These are phyloP conservation scores for Sphagnum contortum DNA, from an alignment of 225 moss, liverwort and hornwort genomes.

Conservation along the genomic window DNA sequence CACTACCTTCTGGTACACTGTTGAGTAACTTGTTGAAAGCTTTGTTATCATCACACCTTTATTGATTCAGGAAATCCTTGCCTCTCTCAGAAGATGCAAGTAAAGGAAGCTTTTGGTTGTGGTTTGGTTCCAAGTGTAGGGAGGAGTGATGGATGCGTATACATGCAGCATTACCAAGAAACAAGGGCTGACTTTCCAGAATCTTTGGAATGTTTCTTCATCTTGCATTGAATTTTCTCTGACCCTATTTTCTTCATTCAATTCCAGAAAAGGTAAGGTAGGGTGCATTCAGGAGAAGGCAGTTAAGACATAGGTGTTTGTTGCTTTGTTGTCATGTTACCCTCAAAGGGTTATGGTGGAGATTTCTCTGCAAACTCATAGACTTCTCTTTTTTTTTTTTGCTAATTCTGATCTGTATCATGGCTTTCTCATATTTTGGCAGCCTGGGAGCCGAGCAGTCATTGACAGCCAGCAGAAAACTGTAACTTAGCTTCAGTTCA, in stretches of 20 bases:
- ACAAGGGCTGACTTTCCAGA: conserved; percentile 54
- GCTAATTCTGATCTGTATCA: too few species aligned
- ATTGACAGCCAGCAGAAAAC: conserved; percentile 50
- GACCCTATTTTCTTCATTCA: not conserved
- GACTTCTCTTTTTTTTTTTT: too few species aligned
- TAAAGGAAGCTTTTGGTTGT: not conserved
- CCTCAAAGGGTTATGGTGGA: too few species aligned
- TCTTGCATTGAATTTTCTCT: not conserved
- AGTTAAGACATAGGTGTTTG: too few species aligned
- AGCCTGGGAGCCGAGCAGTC: conserved; percentile 52
- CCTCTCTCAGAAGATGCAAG: not conserved
- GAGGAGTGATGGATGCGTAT: conserved; percentile 85
- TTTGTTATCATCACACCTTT: not conserved
- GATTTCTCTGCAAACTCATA: too few species aligned
- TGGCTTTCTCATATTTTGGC: conserved; percentile 2
- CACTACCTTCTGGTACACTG: not conserved
- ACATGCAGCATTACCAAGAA: conserved; percentile 68
- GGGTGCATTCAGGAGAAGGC: too few species aligned
- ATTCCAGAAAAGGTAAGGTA: too few species aligned
- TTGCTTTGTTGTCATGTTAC: too few species aligned
- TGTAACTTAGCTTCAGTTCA: conserved; percentile 76
- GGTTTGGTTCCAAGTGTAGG: conserved; percentile 43
- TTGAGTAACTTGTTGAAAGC: not conserved
- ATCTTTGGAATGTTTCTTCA: conserved; percentile 66
- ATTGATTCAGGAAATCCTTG: too few species aligned